phyloP scores from a whole-genome alignment of 768 basidiomycete genomes.

The Boletellus ananiceps region DNA sequence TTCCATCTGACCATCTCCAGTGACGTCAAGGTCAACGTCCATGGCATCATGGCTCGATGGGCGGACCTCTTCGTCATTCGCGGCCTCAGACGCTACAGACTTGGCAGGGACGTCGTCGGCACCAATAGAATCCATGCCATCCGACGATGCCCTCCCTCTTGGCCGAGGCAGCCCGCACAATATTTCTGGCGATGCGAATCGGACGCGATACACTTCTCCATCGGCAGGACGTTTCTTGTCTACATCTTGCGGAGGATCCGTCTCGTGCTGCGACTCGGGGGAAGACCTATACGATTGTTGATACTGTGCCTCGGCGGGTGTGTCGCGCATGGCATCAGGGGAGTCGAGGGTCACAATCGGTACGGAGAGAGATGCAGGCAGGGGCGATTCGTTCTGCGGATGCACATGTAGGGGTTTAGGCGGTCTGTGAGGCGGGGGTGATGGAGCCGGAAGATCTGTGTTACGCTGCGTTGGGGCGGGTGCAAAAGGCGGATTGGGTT shows the following conservation, averaged over 20 bases:
- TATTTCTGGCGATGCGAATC: slow-evolving; percentile 32
- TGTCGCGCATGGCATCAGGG: slow-evolving; percentile 19
- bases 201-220: slow-evolving; percentile 22
- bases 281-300: slow-evolving; percentile 17
- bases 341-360: slow-evolving; percentile 6
- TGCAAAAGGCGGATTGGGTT: slow-evolving; percentile 1
- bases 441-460: slow-evolving; percentile 3
- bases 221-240: slow-evolving; percentile 11
- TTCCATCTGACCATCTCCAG: slow-evolving; percentile 2
- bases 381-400: slow-evolving; percentile 16
- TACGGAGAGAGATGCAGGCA: slow-evolving; percentile 3
- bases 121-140: slow-evolving; percentile 1
- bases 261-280: slow-evolving; percentile 8
- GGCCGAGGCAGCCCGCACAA: slow-evolving; percentile 13
- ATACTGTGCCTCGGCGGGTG: slow-evolving; percentile 20
- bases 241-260: neutral
- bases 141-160: neutral
- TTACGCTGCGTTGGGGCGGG: neutral
- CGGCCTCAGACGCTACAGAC: neutral
- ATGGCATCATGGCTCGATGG: slow-evolving; percentile 14
- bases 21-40: slow-evolving; percentile 17
- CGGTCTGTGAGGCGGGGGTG: slow-evolving; percentile 16
- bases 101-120: neutral
- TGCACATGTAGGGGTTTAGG: slow-evolving; percentile 29
- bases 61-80: neutral